phyloP scores from a whole-genome alignment of 371 early-diverging fungal species.

The Cokeromyces recurvatus region DNA sequence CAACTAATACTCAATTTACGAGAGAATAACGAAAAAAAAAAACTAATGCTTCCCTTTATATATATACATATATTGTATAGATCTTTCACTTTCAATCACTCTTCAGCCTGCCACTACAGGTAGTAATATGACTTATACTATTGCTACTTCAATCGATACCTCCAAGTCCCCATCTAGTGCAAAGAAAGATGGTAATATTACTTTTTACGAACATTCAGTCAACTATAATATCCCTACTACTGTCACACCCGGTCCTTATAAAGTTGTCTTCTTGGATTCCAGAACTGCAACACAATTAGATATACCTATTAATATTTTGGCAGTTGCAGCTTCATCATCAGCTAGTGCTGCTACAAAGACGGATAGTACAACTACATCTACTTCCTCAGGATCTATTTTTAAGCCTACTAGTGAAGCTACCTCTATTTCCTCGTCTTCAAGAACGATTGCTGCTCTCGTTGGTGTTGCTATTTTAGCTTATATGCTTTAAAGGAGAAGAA shows the following conservation, averaged over 20 bases:
- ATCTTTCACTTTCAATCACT: constrained; percentile 15
- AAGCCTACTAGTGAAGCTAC: too few relatives aligned
- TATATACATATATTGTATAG: constrained; percentile 6
- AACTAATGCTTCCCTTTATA: neutral
- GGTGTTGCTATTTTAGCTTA: too few relatives aligned
- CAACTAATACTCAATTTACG: too few relatives aligned
- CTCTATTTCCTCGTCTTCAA: too few relatives aligned
- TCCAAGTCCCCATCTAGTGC: constrained; percentile 27
- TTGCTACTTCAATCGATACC: constrained; percentile 29
- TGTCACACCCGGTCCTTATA: constrained; percentile 33
- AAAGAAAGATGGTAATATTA: constrained; percentile 25
- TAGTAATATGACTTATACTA: constrained; percentile 10
- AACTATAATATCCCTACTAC: constrained; percentile 40
- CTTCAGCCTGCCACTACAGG: constrained; percentile 12
- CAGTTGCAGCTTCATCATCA: constrained; percentile 26
- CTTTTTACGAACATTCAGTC: constrained; percentile 38
- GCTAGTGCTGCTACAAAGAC: constrained; percentile 5
- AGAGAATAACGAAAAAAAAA: neutral
- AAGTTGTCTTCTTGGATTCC: constrained; percentile 35
- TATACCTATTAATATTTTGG: constrained; percentile 39
- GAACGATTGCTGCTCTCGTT: too few relatives aligned
- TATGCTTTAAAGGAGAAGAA: too few relatives aligned
- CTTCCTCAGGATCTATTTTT: constrained; percentile 10
- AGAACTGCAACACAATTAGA: constrained; percentile 25
- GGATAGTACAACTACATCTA: constrained; percentile 4